Conservation (phyloP, 345 rosid genomes). For the Capsella bursapastoris region DNA sequence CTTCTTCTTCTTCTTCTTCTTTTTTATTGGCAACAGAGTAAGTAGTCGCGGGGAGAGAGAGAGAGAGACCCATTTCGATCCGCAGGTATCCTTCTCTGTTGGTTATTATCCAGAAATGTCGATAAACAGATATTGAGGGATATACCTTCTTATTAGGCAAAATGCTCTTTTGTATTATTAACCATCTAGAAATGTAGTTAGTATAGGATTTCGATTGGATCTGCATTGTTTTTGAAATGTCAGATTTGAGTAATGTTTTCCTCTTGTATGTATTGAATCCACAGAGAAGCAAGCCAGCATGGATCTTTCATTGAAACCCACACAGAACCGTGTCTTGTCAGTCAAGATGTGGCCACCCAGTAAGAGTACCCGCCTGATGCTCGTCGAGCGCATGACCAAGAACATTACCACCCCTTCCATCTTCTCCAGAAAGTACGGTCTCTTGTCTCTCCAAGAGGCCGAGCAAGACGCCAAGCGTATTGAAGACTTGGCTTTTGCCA, state of each 20-base stretch:
- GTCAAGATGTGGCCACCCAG: constrained; percentile 94
- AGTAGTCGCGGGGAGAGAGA: not conserved
- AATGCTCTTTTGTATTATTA: not conserved
- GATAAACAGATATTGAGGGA: not conserved
- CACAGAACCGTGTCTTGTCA: constrained; percentile 54
- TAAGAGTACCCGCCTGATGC: constrained; percentile 77
- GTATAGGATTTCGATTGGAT: not conserved
- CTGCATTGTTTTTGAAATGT: not conserved
- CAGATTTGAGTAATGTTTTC: not conserved
- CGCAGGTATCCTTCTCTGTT: not conserved
- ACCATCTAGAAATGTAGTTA: not conserved
- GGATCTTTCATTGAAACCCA: constrained; percentile 53
- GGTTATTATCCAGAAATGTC: not conserved
- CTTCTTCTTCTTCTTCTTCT: not conserved
- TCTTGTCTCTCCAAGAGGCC: constrained; percentile 68
- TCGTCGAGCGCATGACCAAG: constrained; percentile 71
- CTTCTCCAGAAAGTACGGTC: constrained; percentile 82
- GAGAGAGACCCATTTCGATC: constrained; percentile 1
- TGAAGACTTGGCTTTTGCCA: constrained; percentile 67
- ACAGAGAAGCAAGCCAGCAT: constrained; percentile 60
- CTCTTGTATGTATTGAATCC: not conserved
- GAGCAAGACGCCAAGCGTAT: constrained; percentile 73
- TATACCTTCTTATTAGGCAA: no score
- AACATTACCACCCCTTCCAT: constrained; percentile 77
- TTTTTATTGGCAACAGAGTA: not conserved